These are phyloP conservation scores for Colletotrichum tofieldiae DNA, from an alignment of 2,329 filamentous ascomycete species.

Conservation along the genomic window DNA sequence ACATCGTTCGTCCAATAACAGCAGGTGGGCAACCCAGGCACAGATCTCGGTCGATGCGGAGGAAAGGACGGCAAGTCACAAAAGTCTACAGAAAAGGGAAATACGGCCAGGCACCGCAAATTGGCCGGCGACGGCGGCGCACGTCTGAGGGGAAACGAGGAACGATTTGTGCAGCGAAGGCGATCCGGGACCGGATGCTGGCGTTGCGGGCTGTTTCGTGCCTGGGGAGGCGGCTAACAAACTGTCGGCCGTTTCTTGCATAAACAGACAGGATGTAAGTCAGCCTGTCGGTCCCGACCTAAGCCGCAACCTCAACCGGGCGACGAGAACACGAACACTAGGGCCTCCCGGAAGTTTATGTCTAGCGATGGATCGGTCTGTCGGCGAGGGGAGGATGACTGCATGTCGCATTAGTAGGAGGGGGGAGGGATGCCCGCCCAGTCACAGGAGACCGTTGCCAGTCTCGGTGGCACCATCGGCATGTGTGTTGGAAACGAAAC, in stretches of 20 bases:
- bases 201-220: not conserved
- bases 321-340: not conserved
- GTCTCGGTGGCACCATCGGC: conserved; percentile 5
- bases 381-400: conserved; percentile 33
- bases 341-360: conserved; percentile 8
- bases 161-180: not conserved
- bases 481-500: conserved; percentile 35
- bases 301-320: conserved; percentile 16
- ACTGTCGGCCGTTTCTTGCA: not conserved
- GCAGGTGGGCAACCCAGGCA: conserved; percentile 18
- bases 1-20: conserved; percentile 32
- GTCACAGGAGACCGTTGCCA: conserved; percentile 1
- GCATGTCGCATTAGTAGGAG: conserved; percentile 25
- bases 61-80: not conserved
- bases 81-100: not conserved
- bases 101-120: conserved; percentile 15
- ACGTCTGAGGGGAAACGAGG: not conserved
- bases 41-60: conserved; percentile 16
- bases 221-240: not conserved
- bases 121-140: not conserved
- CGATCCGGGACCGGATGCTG: not conserved
- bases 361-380: conserved; percentile 8
- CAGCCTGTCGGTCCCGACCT: conserved; percentile 13
- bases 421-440: conserved; percentile 3
- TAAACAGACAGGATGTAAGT: conserved; percentile 5